phyloP scores from a whole-genome alignment of 192 early-diverging fungal genomes.

The Linnemannia elongata region DNA sequence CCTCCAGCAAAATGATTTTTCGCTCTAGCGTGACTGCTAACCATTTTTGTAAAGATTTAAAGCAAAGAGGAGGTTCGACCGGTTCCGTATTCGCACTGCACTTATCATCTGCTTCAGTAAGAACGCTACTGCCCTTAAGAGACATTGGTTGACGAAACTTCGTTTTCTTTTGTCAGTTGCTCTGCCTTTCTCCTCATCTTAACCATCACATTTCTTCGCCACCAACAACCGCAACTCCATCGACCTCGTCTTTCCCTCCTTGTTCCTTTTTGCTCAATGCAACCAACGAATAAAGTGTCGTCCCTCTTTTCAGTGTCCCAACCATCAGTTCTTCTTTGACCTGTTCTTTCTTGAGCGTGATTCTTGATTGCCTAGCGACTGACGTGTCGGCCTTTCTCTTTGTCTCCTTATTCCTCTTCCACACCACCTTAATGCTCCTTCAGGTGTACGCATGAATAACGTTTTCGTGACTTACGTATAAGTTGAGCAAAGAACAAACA shows the following conservation, averaged over 20 bases:
- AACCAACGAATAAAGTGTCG: not conserved
- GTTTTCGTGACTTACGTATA: conserved; percentile 57
- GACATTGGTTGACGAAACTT: too few relatives aligned
- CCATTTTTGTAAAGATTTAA: conserved; percentile 55
- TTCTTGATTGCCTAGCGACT: not conserved
- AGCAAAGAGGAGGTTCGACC: conserved; percentile 44
- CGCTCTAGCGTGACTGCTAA: conserved; percentile 35
- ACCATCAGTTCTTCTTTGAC: not conserved
- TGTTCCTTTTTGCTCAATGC: too few relatives aligned
- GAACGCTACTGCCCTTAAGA: not conserved
- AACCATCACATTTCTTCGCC: not conserved
- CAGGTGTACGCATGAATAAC: conserved; percentile 55
- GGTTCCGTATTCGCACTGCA: not conserved
- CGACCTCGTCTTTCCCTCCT: not conserved
- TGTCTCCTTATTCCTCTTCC: not conserved
- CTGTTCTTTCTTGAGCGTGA: not conserved
- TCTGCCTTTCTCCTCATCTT: not conserved
- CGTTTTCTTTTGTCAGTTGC: not conserved
- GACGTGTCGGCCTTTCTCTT: not conserved
- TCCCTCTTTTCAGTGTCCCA: not conserved
- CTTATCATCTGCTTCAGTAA: not conserved
- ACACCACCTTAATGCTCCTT: conserved; percentile 32
- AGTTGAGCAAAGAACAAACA: conserved; percentile 49
- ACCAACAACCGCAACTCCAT: not conserved
- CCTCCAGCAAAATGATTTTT: not conserved